Base-by-base conservation (phyloP, 164 flowering plant species). In the Liriodendron chinense region DNA sequence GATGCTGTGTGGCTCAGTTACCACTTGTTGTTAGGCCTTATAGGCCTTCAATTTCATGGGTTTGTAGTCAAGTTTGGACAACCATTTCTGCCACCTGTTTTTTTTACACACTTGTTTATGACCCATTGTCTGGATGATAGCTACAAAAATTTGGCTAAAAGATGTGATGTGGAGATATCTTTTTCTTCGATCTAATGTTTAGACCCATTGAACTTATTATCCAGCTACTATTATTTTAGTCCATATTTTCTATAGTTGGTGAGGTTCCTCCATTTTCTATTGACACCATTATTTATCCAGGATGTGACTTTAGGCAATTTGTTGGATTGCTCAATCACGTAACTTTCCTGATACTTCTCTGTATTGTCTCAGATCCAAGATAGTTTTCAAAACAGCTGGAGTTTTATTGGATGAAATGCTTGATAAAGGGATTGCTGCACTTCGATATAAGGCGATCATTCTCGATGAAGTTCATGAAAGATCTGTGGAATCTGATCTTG, bases 401-500 rank as follows among this genome's bases (percentile, higher is more conserved):
- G 99, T 96, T 65, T 85, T 96, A 78, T 82, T 96, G 89, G 99
- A 96, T 61, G 99, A 96, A 83, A 90, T 94, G 96, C 87, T 89
- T 72, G 98, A 96, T 69, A 94, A 84, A 75, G 99, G 99, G 23
- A 25, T 84, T 65, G 83, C 84, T 73, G 99, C 99, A 8, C 93
- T 96, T 7, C 85, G 79, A 22, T 96, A 94, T 82, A 94, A 92
- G 83, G 98, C 84, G 79, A 85, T 96, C 59, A 88, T 96, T 80
- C 94, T 96, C 72, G 99, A 96, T 85, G 99, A 96, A 88, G 98
- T 94, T 79, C 99, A 96, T 82, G 99, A 94, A 86, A 89, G 98
- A 92, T 96, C 99, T 66, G 97, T 91, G 63, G 98, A 96, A 82
- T 96, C 98, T 57, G 99, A 96, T 86, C 98, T 94, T 78, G 93